A percentile compares a stretch with the other conserved stretches of the same genome.
Conservation (phyloP, 2,329 filamentous ascomycete species). For the Aureobasidium vineae region DNA sequence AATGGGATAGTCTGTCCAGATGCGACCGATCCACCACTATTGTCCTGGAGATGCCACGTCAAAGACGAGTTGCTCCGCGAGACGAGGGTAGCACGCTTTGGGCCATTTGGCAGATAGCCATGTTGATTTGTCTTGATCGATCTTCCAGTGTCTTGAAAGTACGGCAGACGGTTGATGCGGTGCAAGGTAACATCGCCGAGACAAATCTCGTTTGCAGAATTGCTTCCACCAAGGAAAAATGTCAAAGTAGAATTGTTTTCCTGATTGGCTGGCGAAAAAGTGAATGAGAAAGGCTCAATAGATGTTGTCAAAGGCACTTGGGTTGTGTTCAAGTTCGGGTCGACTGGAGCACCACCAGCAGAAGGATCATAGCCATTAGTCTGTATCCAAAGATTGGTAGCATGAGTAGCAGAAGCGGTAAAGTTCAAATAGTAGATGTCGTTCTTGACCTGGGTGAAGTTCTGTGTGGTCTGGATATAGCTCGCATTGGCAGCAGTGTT, state of each 20-base stretch:
- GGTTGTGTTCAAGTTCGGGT: slow-evolving; percentile 27
- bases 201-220: slow-evolving; percentile 17
- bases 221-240: slow-evolving; percentile 23
- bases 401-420: slow-evolving; percentile 24
- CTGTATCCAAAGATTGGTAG: slow-evolving; percentile 23
- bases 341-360: slow-evolving; percentile 23
- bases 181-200: slow-evolving; percentile 21
- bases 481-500: slow-evolving; percentile 20
- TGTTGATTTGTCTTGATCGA: slow-evolving; percentile 27
- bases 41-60: slow-evolving; percentile 18
- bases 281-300: slow-evolving; percentile 10
- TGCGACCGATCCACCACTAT: neutral
- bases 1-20: slow-evolving; percentile 2
- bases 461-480: slow-evolving; percentile 23
- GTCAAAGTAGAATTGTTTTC: slow-evolving; percentile 22
- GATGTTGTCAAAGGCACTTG: slow-evolving; percentile 14
- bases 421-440: slow-evolving; percentile 28
- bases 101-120: slow-evolving; percentile 26
- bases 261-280: slow-evolving; percentile 27
- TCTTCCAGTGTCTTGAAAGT: slow-evolving; percentile 25
- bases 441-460: slow-evolving; percentile 27
- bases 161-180: slow-evolving; percentile 26
- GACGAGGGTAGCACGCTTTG: slow-evolving; percentile 25
- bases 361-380: slow-evolving; percentile 21
- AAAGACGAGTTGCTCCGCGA: slow-evolving; percentile 2